These are phyloP conservation scores for Curvularia lunata DNA, from an alignment of 2,329 filamentous ascomycete species.

Conservation along the genomic window DNA sequence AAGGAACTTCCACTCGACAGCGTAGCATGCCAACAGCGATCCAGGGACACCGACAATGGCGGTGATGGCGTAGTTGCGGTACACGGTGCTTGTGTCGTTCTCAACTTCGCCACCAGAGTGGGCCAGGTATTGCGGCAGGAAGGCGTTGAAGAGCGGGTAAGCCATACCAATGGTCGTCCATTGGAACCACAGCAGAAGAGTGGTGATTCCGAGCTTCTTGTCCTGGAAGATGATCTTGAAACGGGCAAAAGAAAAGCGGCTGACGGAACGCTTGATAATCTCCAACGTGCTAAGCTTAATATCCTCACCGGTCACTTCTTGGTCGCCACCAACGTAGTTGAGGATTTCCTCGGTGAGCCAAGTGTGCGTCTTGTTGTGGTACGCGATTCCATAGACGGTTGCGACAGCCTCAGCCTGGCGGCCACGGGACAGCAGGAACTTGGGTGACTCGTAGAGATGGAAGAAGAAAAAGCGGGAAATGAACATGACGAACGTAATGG, in stretches of 20 bases:
- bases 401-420: conserved; percentile 79
- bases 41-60: conserved; percentile 79
- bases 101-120: conserved; percentile 54
- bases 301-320: conserved; percentile 48
- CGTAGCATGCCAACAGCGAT: conserved; percentile 74
- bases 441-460: conserved; percentile 83
- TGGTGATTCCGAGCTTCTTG: conserved; percentile 57
- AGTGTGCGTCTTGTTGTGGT: conserved; percentile 63
- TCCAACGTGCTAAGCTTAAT: conserved; percentile 52
- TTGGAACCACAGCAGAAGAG: conserved; percentile 71
- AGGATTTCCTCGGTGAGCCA: conserved; percentile 71
- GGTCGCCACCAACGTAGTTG: conserved; percentile 59
- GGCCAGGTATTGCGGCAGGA: conserved; percentile 84
- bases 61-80: conserved; percentile 84
- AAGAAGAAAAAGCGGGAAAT: conserved; percentile 79
- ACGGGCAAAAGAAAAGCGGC: conserved; percentile 70
- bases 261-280: conserved; percentile 66
- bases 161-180: conserved; percentile 86
- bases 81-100: conserved; percentile 55
- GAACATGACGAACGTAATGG: conserved; percentile 78
- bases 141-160: conserved; percentile 87
- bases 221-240: conserved; percentile 68
- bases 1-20: conserved; percentile 73
- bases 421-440: conserved; percentile 78
- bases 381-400: conserved; percentile 78